These are phyloP conservation scores for Vigna hirtella DNA, from an alignment of 306 rosid species.

Conservation along the genomic window DNA sequence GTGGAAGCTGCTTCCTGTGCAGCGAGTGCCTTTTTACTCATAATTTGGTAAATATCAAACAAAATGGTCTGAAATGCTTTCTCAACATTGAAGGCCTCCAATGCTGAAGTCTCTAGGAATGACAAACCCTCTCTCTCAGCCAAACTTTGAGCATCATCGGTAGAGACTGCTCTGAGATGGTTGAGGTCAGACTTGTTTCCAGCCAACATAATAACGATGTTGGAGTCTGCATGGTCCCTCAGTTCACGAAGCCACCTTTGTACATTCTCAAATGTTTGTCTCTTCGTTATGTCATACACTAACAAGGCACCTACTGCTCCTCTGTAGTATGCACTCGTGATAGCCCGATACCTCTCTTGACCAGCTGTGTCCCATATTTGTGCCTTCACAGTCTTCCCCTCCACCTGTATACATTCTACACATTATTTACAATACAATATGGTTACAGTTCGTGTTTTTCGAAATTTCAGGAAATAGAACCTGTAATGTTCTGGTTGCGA, in stretches of 20 bases:
- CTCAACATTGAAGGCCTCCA: conserved; percentile 72
- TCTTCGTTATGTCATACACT: conserved; percentile 80
- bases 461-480: conserved; percentile 19
- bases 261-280: conserved; percentile 75
- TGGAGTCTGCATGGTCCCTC: conserved; percentile 75
- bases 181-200: conserved; percentile 71
- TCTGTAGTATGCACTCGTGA: conserved; percentile 84
- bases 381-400: conserved; percentile 84
- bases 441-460: background rate
- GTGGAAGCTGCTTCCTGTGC: conserved; percentile 66
- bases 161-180: conserved; percentile 64
- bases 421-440: background rate
- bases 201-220: conserved; percentile 75
- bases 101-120: conserved; percentile 77
- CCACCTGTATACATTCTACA: conserved; percentile 50
- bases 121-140: conserved; percentile 69
- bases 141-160: conserved; percentile 66
- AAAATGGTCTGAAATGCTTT: conserved; percentile 79
- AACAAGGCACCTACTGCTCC: conserved; percentile 82
- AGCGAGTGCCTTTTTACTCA: conserved; percentile 79
- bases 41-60: conserved; percentile 69
- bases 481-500: conserved; percentile 85
- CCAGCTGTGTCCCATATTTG: conserved; percentile 95
- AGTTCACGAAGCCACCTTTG: conserved; percentile 78
- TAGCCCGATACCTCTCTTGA: conserved; percentile 83